A percentile compares a stretch with the other conserved stretches of the same genome.
phyloP scores from a whole-genome alignment of 805 yeast genomes.

The Scheffersomyces coipomensis region DNA sequence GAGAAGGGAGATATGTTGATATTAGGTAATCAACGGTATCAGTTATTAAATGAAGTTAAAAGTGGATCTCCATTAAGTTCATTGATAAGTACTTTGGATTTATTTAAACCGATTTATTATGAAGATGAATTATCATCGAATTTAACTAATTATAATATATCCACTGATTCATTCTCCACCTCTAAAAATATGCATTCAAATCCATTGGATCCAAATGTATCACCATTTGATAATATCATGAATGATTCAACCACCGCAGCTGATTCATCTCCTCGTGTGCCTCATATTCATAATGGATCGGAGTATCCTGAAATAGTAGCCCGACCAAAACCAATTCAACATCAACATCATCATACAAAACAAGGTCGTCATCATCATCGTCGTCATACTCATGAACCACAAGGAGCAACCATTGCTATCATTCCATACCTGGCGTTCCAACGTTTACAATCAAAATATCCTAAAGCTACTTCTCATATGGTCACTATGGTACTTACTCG shows the following conservation, averaged over 20 bases:
- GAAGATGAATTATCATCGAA: not conserved
- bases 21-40: slow-evolving; percentile 63
- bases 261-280: not conserved
- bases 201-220: slow-evolving; percentile 2
- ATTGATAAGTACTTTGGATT: slow-evolving; percentile 70
- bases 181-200: not conserved
- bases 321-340: slow-evolving; percentile 47
- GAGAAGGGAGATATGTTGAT: slow-evolving; percentile 41
- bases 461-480: slow-evolving; percentile 88
- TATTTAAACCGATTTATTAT: slow-evolving; percentile 43
- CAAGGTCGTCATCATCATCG: slow-evolving; percentile 2
- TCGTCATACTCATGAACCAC: not conserved
- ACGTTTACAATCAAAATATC: slow-evolving; percentile 69
- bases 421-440: slow-evolving; percentile 85
- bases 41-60: slow-evolving; percentile 74
- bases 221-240: slow-evolving; percentile 4
- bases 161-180: not conserved
- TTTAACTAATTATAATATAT: not conserved
- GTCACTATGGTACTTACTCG: slow-evolving; percentile 89
- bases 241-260: not conserved
- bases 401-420: slow-evolving; percentile 68
- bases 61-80: slow-evolving; percentile 86
- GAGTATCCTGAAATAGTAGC: slow-evolving; percentile 55
- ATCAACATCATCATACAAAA: slow-evolving; percentile 2
- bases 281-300: not conserved